Base-by-base conservation (phyloP, 495 filamentous ascomycete species). In the Neurospora sp. region DNA sequence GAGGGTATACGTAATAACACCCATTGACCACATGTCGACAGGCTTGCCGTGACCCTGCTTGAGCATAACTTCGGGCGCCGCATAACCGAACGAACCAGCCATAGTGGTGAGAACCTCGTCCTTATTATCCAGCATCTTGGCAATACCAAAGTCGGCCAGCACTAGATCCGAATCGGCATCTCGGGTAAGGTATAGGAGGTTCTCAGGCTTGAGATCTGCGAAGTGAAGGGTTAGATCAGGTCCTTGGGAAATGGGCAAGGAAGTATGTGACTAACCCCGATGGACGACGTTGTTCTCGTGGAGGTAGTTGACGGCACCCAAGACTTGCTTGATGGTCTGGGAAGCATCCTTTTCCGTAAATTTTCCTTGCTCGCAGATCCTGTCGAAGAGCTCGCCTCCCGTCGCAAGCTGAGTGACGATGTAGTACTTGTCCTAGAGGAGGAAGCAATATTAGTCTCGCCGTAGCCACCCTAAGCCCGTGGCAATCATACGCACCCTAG, bases 1-100 rank as follows among this genome's bases (percentile, higher is more conserved):
- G n/a, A 99, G 88, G 18, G 96, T 98, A 84, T 99, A 99, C 39
- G 96, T 98, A 79, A 99, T 98, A 76, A 99, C 95, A 76, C 96
- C 96, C 78, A 99, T 86, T 10, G 95, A 98, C 96, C 96, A 99
- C 93, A 99, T 96, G 79, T 99, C 96, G 39, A 98, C 96, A n/a
- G 96, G 93, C 81, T 98, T 98, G 78, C 96, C 96, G 80, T 99
- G 96, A 44, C 96, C 96, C 76, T 93, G 89, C 86, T 97, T 98
- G 70, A 97, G 86, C 96, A 99, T 99, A 62, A 99, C 95, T 80
- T 99, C 96, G 9, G 96, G 96, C 1, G 96, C 96, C 23, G 96
- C 96, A 78, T 99, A 99, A 49, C 96, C 96, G 81, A 99, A 98
- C 4, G 96, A 98, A 41, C 96, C 96, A 23, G 96, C 96, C 96